Evolutionary conservation across 768 basidiomycete genomes (phyloP).

Genomic region (Paxillus ammoniavirescens): DNA sequence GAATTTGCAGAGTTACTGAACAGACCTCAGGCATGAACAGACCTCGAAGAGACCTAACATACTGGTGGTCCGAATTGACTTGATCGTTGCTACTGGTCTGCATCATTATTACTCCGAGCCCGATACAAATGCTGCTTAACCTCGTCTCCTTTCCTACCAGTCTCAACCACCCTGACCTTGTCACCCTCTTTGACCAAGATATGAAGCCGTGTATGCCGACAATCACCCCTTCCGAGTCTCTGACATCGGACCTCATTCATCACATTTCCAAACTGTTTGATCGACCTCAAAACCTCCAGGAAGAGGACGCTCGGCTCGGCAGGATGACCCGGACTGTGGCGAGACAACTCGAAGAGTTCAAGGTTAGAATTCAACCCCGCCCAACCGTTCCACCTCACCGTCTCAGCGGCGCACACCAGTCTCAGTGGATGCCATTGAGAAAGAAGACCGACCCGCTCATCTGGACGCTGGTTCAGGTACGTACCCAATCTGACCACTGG

Average conservation of each 20-base stretch:
- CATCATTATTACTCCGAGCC: neutral
- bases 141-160: neutral
- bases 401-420: neutral
- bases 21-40: too few species aligned
- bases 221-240: neutral
- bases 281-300: constrained; percentile 20
- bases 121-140: neutral
- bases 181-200: neutral
- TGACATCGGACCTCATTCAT: constrained; percentile 13
- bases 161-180: neutral
- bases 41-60: too few species aligned
- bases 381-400: neutral
- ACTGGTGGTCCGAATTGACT: too few species aligned
- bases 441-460: constrained; percentile 2
- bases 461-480: constrained; percentile 11
- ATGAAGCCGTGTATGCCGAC: neutral
- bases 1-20: too few species aligned
- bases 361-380: neutral
- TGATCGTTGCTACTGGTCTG: neutral
- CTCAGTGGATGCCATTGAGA: neutral
- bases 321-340: constrained; percentile 12
- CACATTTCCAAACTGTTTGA: constrained; percentile 18
- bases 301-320: constrained; percentile 20
- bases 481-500: neutral
- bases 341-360: constrained; percentile 1